These are phyloP conservation scores for Eutypa lata DNA, from an alignment of 2,329 filamentous ascomycete species.

Conservation along the genomic window DNA sequence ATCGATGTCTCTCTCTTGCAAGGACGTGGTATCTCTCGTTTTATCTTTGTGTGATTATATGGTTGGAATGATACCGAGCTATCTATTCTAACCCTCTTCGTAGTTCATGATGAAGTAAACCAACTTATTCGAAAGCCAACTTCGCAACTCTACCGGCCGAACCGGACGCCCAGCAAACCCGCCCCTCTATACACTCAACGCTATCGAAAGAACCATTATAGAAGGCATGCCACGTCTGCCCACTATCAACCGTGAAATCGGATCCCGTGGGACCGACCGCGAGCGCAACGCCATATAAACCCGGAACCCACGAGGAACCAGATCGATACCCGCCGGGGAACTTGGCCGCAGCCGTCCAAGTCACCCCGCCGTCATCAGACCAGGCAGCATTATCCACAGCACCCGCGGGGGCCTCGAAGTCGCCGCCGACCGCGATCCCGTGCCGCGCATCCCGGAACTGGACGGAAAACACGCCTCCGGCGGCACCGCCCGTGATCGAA, in stretches of 20 bases:
- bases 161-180: constrained; percentile 31
- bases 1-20: too few species aligned
- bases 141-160: constrained; percentile 24
- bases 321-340: constrained; percentile 31
- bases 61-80: too few species aligned
- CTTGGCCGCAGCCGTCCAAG: constrained; percentile 21
- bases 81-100: too few species aligned
- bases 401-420: constrained; percentile 23
- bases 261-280: constrained; percentile 31
- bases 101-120: too few species aligned
- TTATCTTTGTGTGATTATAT: too few species aligned
- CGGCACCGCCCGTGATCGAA: constrained; percentile 22
- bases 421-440: constrained; percentile 30
- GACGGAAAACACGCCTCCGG: constrained; percentile 30
- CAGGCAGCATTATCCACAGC: constrained; percentile 23
- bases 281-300: constrained; percentile 20
- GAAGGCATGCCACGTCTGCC: constrained; percentile 25
- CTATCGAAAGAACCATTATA: constrained; percentile 29
- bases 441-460: constrained; percentile 24
- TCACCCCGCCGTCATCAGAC: constrained; percentile 27
- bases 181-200: constrained; percentile 24
- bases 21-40: too few species aligned
- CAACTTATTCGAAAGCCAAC: constrained; percentile 3
- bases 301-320: constrained; percentile 26
- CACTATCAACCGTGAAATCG: constrained; percentile 27